Base-by-base conservation (phyloP, 2,329 filamentous ascomycete species). In the Phialophora tarda region DNA sequence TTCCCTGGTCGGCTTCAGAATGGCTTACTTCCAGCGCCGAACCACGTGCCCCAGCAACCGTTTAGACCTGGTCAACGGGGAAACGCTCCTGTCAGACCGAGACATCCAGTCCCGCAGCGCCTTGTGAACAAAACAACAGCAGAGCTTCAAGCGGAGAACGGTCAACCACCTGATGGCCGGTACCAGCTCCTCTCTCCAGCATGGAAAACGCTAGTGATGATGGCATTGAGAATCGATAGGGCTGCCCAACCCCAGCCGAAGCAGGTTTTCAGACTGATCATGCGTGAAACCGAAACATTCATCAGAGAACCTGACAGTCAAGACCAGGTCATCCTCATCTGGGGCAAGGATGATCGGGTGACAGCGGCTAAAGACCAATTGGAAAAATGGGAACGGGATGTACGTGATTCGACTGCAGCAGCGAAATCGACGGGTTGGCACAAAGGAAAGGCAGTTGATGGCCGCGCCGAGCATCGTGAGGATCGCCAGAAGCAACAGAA, bases 401-500 rank as follows among this genome's bases (percentile, higher is more conserved):
- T 70, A 14, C 60, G 55, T n/a, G 30, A 59, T 14, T 28, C 64
- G 11, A 56, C 50, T 23, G 26, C 38, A 21, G 47, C 59, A 24
- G 17, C 32, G 11, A 65, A 47, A 30, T 23, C 48, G 7, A n/a
- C 30, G 12, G 21, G 7, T 24, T 73, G 71, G 71, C 28, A 47
- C 53, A 71, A 66, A 51, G 51, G 48, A 23, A 51, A 28, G 47
- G 71, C 71, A 21, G 47, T 70, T 24, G 71, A 73, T 21, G 71
- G 71, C 32, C 64, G 71, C 48, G 65, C 67, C 12, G 71, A 71
- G 54, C 58, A 72, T 51, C 71, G 71, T 24, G 21, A 63, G 8
- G 59, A 66, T 17, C 64, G 66, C 6, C 59, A 63, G 23, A 53
- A 21, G 26, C 32, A 60, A 10, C 38, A 70, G 51, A 63, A 68